Evolutionary conservation across 257 asterid species (phyloP).

Genomic region (Capsicum pubescens): DNA sequence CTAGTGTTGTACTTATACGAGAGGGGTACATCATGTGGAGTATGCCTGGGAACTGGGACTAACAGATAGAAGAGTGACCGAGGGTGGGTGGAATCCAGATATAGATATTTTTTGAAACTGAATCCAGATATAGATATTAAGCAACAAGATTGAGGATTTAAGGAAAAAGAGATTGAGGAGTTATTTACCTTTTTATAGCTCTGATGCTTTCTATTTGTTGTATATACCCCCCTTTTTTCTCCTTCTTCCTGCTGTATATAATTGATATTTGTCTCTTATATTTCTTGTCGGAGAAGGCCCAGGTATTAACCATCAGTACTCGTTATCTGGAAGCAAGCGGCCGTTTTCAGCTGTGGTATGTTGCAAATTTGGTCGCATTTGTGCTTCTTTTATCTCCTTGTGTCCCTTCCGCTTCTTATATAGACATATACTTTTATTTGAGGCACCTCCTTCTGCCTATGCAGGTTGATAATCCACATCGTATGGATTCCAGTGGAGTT

Average conservation of each 20-base stretch:
- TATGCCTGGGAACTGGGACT: no score
- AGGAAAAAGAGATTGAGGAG: background rate
- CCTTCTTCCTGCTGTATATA: background rate
- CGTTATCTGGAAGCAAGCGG: constrained; percentile 51
- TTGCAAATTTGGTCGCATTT: constrained; percentile 14
- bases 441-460: constrained; percentile 28
- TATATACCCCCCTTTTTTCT: background rate
- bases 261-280: constrained; percentile 28
- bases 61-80: no score
- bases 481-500: constrained; percentile 46
- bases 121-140: no score
- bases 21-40: no score
- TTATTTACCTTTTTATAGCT: background rate
- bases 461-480: constrained; percentile 51
- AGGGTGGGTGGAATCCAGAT: no score
- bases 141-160: no score
- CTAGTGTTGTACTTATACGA: no score
- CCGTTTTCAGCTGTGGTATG: constrained; percentile 54
- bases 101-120: no score
- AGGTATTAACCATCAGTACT: constrained; percentile 39
- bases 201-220: background rate
- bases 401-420: constrained; percentile 14
- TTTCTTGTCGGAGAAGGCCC: constrained; percentile 40
- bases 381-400: background rate
- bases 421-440: background rate